phyloP scores from a whole-genome alignment of 805 yeast genomes.

The Vanderwaltozyma tropicalis region DNA sequence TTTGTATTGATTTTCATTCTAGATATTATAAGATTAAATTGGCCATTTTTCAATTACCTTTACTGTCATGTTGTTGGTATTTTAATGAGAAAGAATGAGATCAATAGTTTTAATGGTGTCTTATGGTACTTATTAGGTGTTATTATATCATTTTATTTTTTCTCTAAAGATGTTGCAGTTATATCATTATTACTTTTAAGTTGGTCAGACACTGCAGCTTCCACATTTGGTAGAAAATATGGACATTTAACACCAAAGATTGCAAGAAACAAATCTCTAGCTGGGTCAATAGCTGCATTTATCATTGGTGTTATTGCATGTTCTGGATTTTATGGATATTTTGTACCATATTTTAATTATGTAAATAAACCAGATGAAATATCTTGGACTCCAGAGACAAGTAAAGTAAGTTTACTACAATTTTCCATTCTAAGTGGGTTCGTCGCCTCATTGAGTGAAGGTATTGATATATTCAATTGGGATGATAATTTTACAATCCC shows the following conservation, averaged over 20 bases:
- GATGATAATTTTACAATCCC: slow-evolving; percentile 97
- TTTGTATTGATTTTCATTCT: slow-evolving; percentile 47
- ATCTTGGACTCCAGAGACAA: slow-evolving; percentile 54
- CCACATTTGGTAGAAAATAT: slow-evolving; percentile 78
- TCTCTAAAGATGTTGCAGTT: slow-evolving; percentile 72
- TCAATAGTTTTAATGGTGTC: slow-evolving; percentile 68
- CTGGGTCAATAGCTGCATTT: slow-evolving; percentile 86
- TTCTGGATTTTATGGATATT: slow-evolving; percentile 57
- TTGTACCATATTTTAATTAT: slow-evolving; percentile 52
- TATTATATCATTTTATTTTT: slow-evolving; percentile 53
- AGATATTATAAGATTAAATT: slow-evolving; percentile 59
- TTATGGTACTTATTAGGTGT: slow-evolving; percentile 81
- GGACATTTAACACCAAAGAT: slow-evolving; percentile 79
- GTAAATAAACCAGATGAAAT: slow-evolving; percentile 49
- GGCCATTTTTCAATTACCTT: slow-evolving; percentile 48
- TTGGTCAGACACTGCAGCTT: slow-evolving; percentile 98
- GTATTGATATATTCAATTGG: slow-evolving; percentile 60
- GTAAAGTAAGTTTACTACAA: slow-evolving; percentile 41
- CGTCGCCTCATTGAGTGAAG: slow-evolving; percentile 80
- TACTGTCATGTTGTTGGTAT: slow-evolving; percentile 67
- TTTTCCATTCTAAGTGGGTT: slow-evolving; percentile 61
- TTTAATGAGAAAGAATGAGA: slow-evolving; percentile 77
- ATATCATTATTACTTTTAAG: slow-evolving; percentile 71
- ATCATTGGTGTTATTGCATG: slow-evolving; percentile 58
- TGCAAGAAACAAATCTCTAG: slow-evolving; percentile 66